Conservation (phyloP, 805 yeast species). For the Cyberlindnera amylophila region DNA sequence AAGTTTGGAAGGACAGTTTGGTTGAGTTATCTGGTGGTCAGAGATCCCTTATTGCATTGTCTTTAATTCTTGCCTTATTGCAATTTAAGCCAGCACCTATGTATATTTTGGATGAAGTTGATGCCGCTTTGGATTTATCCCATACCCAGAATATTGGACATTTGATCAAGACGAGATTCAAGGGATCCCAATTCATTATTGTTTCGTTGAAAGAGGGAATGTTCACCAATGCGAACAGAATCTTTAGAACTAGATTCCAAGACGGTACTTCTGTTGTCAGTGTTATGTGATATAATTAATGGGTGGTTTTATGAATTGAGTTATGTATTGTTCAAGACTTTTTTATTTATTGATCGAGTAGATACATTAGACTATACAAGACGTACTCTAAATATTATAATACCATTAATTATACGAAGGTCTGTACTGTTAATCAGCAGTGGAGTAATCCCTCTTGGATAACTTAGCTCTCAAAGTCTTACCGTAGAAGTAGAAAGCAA, state of each 20-base stretch:
- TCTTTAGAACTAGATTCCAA: conserved; percentile 89
- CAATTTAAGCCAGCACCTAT: conserved; percentile 98
- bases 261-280: conserved; percentile 95
- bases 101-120: conserved; percentile 97
- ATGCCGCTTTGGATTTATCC: conserved; percentile 94
- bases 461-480: conserved; percentile 54
- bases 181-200: conserved; percentile 94
- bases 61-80: conserved; percentile 84
- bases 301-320: too few species aligned
- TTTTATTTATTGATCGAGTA: too few species aligned
- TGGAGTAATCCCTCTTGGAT: conserved; percentile 61
- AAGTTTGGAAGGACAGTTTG: conserved; percentile 92
- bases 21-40: conserved; percentile 98
- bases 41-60: conserved; percentile 86
- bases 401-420: too few species aligned
- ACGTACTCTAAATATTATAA: too few species aligned
- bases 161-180: conserved; percentile 88
- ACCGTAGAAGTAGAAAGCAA: conserved; percentile 67
- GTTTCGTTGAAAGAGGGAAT: conserved; percentile 97
- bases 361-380: too few species aligned
- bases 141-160: conserved; percentile 98
- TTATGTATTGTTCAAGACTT: too few species aligned
- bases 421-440: too few species aligned
- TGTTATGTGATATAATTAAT: conserved; percentile 42
- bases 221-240: conserved; percentile 95